Evolutionary conservation across 1,284 basidiomycete species (phyloP), one percentile per base, ranked within the genome.

Genomic region (Boletellus dicymbophilus): DNA sequence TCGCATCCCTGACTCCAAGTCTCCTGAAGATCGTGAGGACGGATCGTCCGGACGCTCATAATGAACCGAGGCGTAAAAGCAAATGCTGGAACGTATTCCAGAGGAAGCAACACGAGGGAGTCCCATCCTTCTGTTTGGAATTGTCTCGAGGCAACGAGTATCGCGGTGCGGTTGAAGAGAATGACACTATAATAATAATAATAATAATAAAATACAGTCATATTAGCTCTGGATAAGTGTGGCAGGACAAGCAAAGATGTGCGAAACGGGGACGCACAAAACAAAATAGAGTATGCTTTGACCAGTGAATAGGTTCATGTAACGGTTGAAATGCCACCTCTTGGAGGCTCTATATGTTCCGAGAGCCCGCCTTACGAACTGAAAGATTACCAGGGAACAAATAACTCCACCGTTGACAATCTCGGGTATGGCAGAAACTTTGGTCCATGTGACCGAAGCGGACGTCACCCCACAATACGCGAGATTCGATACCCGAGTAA

Each of bases 381-480:
- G 38, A 20, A 41, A 41, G 23, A 47, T 3, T 5, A 47, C 38
- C 31, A 41, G 8, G 38, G n/a, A 10, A 16, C 38, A 47, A 28
- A 47, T 36, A 12, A 47, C 7, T 3, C 6, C 46, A 13, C 46
- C 20, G 11, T 23, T 47, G 23, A 38, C 12, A 22, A 41, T 47
- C 31, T 41, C 38, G 13, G 31, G 9, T 36, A 28, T 36, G 22
- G 46, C 31, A 13, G 46, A 40, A n/a, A 46, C 25, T 7, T 18
- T 37, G 34, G 45, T 43, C 51, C 52, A 53, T 9, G 39, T 28
- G 39, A 36, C 23, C 13, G 51, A 49, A n/a, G 44, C 46, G 8
- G 38, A 28, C 10, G 31, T 34, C 20, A 47, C 31, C 25, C 20
- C 23, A 15, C 46, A 47, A 27, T 41, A 47, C 3, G 38, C 16